Evolutionary conservation across 768 basidiomycete genomes (phyloP), one percentile per base, ranked within the genome.

Genomic region (Chalciporus pseudorubinellus): DNA sequence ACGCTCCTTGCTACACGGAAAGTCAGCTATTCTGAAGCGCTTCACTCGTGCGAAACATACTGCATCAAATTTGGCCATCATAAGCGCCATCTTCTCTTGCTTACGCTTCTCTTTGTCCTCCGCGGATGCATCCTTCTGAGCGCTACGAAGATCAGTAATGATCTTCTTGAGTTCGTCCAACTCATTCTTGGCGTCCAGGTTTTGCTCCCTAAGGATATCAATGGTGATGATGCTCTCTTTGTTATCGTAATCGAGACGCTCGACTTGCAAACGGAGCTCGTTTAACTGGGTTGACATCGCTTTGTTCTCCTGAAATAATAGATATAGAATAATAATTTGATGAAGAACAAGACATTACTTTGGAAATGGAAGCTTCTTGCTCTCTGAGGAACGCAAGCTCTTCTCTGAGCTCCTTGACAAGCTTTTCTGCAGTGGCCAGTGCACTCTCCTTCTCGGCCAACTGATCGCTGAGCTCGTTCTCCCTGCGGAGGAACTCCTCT

Each of bases 51-150:
- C 2, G 18, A 48, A 51, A 74, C 88, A 63, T 58, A 95, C 95
- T 55, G 89, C 81, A 71, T 98, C 95, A 60, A 99, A 95, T 70
- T 95, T 95, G 52, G 95, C 92, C 95, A 99, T 98, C 92, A 99
- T 97, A 59, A 94, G 77, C 9, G 92, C 94, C 90, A 99, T 92
- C 80, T 98, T 98, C 76, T 98, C 95, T 64, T 95, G 93, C 72
- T 98, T 98, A 70, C 90, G 84, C 78, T 92, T 97, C 78, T 99
- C 97, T 74, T 95, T 98, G 68, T 98, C 97, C 69, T 98, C 97
- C 28, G 85, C 85, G 34, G 87, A 86, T 14, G 87, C 82, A 53
- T 91, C 89, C 70, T 87, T 89, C 70, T 94, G 90, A 12, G 84
- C 78, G 31, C 77, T 74, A 74, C 91, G 93, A 58, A 92, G 71